phyloP scores from a whole-genome alignment of 129 eudicot species.

The Flaveria ramosissima region DNA sequence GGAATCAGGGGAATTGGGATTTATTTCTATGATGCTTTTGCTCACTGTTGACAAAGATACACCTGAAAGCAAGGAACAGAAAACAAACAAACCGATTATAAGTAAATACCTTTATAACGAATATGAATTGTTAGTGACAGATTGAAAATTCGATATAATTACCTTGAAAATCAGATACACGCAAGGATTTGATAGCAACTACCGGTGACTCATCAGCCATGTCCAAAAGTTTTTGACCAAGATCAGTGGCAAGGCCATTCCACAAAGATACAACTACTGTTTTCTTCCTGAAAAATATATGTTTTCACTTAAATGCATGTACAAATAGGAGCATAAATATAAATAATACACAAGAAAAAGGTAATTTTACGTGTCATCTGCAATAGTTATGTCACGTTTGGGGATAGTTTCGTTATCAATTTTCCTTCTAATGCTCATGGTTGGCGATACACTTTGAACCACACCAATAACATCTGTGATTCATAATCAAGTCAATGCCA shows the following conservation, averaged over 20 bases:
- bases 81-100: neutral
- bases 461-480: conserved; percentile 93
- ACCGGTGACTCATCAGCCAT: conserved; percentile 83
- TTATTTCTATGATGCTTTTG: conserved; percentile 62
- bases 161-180: conserved; percentile 92
- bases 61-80: conserved; percentile 45
- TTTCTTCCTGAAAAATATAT: conserved; percentile 65
- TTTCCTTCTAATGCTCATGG: conserved; percentile 86
- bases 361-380: conserved; percentile 74
- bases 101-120: neutral
- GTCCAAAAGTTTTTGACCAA: conserved; percentile 87
- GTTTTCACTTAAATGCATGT: neutral
- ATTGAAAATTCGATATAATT: neutral
- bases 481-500: neutral
- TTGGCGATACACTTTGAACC: conserved; percentile 85
- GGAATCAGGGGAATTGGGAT: conserved; percentile 87
- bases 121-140: neutral
- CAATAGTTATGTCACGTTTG: conserved; percentile 88
- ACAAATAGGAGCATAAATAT: neutral
- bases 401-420: conserved; percentile 66
- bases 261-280: conserved; percentile 89
- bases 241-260: conserved; percentile 76
- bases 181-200: conserved; percentile 83
- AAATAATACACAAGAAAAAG: neutral
- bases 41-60: conserved; percentile 76